Evolutionary conservation across 495 filamentous ascomycete genomes (phyloP).

Genomic region (Aspergillus sparsus): DNA sequence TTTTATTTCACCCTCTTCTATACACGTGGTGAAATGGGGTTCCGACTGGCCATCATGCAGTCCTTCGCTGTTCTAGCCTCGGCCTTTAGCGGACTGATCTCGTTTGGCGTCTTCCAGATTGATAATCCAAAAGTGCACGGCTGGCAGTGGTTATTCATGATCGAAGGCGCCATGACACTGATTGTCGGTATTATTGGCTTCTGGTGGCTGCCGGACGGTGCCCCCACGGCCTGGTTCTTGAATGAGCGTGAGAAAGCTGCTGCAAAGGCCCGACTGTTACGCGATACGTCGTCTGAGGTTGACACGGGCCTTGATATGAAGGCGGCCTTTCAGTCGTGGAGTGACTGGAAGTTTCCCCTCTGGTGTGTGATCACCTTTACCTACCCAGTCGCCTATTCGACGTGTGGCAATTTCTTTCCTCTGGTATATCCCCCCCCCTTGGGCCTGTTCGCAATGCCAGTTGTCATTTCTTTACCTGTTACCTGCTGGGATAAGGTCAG

Average conservation of each 20-base stretch:
- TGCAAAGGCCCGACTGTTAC: constrained; percentile 28
- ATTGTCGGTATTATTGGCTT: constrained; percentile 60
- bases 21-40: constrained; percentile 63
- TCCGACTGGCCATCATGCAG: constrained; percentile 71
- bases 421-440: constrained; percentile 21
- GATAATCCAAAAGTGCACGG: constrained; percentile 46
- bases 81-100: constrained; percentile 65
- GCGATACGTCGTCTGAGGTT: constrained; percentile 35
- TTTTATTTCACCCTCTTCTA: constrained; percentile 63
- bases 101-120: constrained; percentile 72
- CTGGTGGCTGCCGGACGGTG: constrained; percentile 62
- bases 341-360: constrained; percentile 38
- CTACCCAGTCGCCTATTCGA: constrained; percentile 39
- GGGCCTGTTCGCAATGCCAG: no score
- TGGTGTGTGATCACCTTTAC: constrained; percentile 39
- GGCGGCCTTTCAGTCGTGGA: constrained; percentile 33
- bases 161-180: constrained; percentile 66
- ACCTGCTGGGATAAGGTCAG: not conserved
- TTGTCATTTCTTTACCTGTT: no score
- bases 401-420: constrained; percentile 39
- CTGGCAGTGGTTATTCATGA: constrained; percentile 75
- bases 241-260: constrained; percentile 53
- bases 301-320: constrained; percentile 30
- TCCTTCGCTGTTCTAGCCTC: constrained; percentile 67
- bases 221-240: constrained; percentile 61